These are phyloP conservation scores for Malassezia furfur DNA, from an alignment of 1,284 basidiomycete genomes.

Conservation along the genomic window DNA sequence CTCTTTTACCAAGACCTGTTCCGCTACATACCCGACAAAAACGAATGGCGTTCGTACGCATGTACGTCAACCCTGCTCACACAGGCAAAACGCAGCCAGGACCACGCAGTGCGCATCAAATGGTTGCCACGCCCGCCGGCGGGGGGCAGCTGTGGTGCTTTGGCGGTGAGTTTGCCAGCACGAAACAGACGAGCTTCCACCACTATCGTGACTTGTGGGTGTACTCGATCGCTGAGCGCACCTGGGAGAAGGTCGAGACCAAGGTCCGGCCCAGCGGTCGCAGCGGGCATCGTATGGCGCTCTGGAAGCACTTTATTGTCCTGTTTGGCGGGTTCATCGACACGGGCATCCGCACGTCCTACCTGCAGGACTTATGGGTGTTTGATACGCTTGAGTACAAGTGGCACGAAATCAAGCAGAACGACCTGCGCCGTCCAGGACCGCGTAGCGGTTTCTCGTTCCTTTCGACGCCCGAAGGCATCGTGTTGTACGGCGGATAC, in stretches of 20 bases:
- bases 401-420: constrained; percentile 67
- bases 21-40: constrained; percentile 39
- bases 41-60: constrained; percentile 41
- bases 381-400: constrained; percentile 79
- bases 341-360: constrained; percentile 63
- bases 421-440: constrained; percentile 31
- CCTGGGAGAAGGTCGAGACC: constrained; percentile 82
- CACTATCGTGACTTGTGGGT: constrained; percentile 65
- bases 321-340: constrained; percentile 82
- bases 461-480: constrained; percentile 67
- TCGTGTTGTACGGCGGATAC: constrained; percentile 79
- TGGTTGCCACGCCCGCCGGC: constrained; percentile 34
- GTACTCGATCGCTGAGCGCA: constrained; percentile 49
- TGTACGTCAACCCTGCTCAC: constrained; percentile 10
- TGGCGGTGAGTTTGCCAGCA: constrained; percentile 55
- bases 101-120: constrained; percentile 43
- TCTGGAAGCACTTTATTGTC: constrained; percentile 75
- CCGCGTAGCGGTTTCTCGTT: constrained; percentile 66
- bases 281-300: constrained; percentile 73
- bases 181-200: constrained; percentile 77
- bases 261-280: constrained; percentile 71
- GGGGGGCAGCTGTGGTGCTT: constrained; percentile 48
- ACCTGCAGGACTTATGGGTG: constrained; percentile 75
- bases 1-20: constrained; percentile 45
- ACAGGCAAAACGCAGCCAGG: constrained; percentile 38